Evolutionary conservation across 2,329 filamentous ascomycete genomes (phyloP), one percentile per base, ranked within the genome.

Genomic region (Ascochyta fabae): DNA sequence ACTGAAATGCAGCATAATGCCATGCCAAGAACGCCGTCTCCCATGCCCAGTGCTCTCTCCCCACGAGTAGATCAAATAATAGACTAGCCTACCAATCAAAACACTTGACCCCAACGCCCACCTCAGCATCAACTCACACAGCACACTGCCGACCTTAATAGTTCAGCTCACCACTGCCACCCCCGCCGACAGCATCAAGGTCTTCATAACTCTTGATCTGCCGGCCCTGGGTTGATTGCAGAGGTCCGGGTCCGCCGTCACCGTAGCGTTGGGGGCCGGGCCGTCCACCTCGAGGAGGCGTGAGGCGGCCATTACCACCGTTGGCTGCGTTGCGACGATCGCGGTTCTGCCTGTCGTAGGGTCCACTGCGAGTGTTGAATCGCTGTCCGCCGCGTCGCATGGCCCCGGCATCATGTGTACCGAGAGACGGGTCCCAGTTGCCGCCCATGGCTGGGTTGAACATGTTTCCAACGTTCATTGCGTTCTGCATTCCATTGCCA

Each of bases 131-230:
- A 48, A 36, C 44, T 53, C 56, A 59, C 52, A 56, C 45, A 39
- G 38, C 45, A 39, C 45, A 52, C 29, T 27, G 47, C 42, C 39
- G 22, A 41, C 22, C 43, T 27, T 34, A 98, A 73, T 98, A 98
- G 77, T 98, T 96, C 69, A 98, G 80, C 78, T 97, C 94, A 26
- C 91, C 90, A 36, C 88, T 87, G 36, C 88, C 91, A 47, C 76
- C 75, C 19, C 71, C 73, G 35, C 77, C 77, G 47, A 79, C 79
- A n/a, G 96, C 94, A 78, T 99, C 95, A 23, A 99, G 81, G 73
- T 99, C 95, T 76, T 99, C 96, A 73, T 99, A 99, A 75, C 92
- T 97, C 83, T 96, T 96, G 62, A 99, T 79, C 58, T 91, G 96
- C 53, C 95, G 86, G 5, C 95, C 95, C 65, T 96, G 91, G 0